Base-by-base conservation (phyloP, 2,329 filamentous ascomycete species). In the Colletotrichum sp. region DNA sequence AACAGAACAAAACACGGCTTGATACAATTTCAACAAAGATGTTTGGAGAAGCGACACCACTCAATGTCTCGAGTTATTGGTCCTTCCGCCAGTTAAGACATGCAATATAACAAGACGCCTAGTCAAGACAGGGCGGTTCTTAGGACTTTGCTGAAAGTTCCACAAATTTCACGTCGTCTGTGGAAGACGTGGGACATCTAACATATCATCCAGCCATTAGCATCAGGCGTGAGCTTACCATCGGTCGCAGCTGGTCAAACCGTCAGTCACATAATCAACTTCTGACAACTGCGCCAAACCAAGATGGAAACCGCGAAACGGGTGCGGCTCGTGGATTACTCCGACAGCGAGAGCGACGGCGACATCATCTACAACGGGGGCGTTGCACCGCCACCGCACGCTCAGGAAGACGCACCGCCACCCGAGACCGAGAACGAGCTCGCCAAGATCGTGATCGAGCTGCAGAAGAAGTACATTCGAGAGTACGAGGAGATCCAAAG, bases 371-470 rank as follows among this genome's bases (percentile, higher is more conserved):
- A 5, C 10, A 9, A 21, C 5, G 59, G 8, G 9, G 8, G 12
- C 59, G 0, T n/a, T 32, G 18, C 59, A 36, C 8, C 28, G 28
- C 21, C 52, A 10, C 15, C 13, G 16, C 15, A 18, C 6, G 16
- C 24, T 1, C 21, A 55, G 12, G 65, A 1, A 4, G 26, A 3
- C 7, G 39, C 18, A 57, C 26, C 6, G 9, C 32, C 68, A 15
- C 36, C 69, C 8, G 52, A 66, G 28, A 70, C 62, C 34, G 68
- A 62, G 21, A 71, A 72, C n/a, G 72, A 71, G 30, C 30, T 75
- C 5, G 69, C 72, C 3, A 30, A 30, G 16, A 67, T 72, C 62
- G 72, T 76, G 8, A 69, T 76, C 4, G 55, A 32, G 12, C 30
- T 76, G 24, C 73, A 74, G 24, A 36, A 65, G 3, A 39, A 65